Conservation (phyloP, 2,329 filamentous ascomycete species). For the Hypoxylon sp. region DNA sequence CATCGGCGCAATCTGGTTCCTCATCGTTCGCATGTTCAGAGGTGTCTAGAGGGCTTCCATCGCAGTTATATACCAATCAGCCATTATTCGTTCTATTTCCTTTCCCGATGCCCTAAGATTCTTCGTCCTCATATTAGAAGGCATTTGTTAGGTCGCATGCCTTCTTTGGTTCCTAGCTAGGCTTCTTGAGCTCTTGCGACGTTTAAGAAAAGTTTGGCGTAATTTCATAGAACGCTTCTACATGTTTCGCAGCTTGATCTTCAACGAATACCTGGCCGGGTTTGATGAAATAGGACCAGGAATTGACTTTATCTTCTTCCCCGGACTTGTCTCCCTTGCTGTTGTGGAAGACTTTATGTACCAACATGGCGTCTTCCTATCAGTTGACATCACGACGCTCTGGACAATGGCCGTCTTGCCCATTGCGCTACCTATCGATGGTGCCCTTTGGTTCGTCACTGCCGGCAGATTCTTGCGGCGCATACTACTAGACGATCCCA, state of each 20-base stretch:
- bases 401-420: slow-evolving; percentile 1
- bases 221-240: slow-evolving; percentile 10
- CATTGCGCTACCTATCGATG: background rate
- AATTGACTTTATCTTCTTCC: slow-evolving; percentile 2
- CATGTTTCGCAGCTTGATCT: background rate
- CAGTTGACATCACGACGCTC: slow-evolving; percentile 5
- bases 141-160: slow-evolving; percentile 2
- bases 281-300: background rate
- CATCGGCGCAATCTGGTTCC: slow-evolving; percentile 87
- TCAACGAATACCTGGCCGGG: background rate
- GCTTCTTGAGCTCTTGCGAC: slow-evolving; percentile 1
- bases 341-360: slow-evolving; percentile 13
- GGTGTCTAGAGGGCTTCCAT: slow-evolving; percentile 59
- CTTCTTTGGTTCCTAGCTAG: slow-evolving; percentile 8
- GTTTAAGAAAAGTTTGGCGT: background rate
- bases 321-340: background rate
- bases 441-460: background rate
- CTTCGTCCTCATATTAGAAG: background rate
- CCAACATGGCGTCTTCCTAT: slow-evolving; percentile 6
- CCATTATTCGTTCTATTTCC: slow-evolving; percentile 1
- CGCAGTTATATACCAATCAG: background rate
- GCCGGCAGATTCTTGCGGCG: background rate
- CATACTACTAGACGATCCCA: slow-evolving; percentile 1
- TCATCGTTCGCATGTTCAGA: slow-evolving; percentile 87
- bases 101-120: slow-evolving; percentile 8